Evolutionary conservation across 306 rosid species (phyloP).

Genomic region (Hippophae rhamnoides): DNA sequence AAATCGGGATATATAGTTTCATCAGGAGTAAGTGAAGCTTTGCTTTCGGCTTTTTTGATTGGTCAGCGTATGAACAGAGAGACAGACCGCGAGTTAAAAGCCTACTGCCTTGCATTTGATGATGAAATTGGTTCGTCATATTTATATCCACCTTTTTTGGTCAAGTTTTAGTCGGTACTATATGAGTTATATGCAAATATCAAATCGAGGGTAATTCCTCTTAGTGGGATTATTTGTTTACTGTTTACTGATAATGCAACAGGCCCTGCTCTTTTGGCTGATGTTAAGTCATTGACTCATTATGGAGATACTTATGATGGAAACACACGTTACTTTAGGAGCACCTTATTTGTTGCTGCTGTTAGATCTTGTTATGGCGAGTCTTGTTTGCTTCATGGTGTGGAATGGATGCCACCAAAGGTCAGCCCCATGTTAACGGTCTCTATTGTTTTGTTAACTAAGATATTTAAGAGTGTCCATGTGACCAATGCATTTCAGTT

Average conservation of each 20-base stretch:
- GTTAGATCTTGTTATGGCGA: slow-evolving; percentile 93
- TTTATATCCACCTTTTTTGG: background rate
- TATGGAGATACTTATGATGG: slow-evolving; percentile 98
- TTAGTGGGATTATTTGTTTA: slow-evolving; percentile 16
- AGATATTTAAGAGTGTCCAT: background rate
- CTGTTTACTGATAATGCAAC: slow-evolving; percentile 15
- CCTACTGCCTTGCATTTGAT: slow-evolving; percentile 93
- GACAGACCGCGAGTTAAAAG: slow-evolving; percentile 84
- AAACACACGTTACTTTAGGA: slow-evolving; percentile 90
- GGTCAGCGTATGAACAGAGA: slow-evolving; percentile 99
- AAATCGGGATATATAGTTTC: slow-evolving; percentile 25
- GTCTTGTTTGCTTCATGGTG: slow-evolving; percentile 15
- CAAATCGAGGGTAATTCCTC: background rate
- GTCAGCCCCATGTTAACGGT: background rate
- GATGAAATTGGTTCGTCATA: slow-evolving; percentile 62
- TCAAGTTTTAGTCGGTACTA: background rate
- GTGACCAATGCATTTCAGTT: slow-evolving; percentile 6
- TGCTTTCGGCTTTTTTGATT: slow-evolving; percentile 86
- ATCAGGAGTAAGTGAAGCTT: slow-evolving; percentile 59
- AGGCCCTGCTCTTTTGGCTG: slow-evolving; percentile 84
- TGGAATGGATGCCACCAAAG: too few species aligned
- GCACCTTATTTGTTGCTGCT: slow-evolving; percentile 87
- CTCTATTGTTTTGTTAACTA: background rate
- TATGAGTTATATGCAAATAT: background rate
- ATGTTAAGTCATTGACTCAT: slow-evolving; percentile 82